Evolutionary conservation across 140 eudicot species (phyloP), one percentile per base, ranked within the genome.

Genomic region (Anethum foeniculum): DNA sequence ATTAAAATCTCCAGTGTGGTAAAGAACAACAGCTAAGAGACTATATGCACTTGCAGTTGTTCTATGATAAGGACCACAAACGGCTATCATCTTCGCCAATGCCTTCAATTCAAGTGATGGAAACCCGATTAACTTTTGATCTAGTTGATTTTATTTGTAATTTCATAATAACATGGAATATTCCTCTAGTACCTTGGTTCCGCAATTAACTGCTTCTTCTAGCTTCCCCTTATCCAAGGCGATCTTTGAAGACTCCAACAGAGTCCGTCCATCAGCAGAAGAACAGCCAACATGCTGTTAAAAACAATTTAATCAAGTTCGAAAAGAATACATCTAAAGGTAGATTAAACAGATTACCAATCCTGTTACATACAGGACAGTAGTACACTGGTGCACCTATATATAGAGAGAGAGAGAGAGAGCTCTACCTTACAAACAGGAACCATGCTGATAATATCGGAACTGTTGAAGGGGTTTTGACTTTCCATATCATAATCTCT

Each of bases 1-100:
- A 91, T 96, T 93, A 77, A 96, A 96, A 79, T 96, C 99, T 83
- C 99, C 98, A 38, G 99, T 96, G 89, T 96, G 99, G 86, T 96
- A 93, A 79, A 96, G 92, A 81, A 96, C 99, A 41, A 96, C 98
- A 38, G 98, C 99, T 54, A 96, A 90, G 85, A 96, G 98, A 77
- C 99, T 96, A 85, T 93, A 96, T 41, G 98, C 97, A 79, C 99
- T 86, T 6, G 99, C 99, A 72, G 98, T 96, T 74, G 90, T 88
- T 85, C 98, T 93, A 85, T 93, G 99, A 83, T 91, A 96, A 46
- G 98, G 99, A 76, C 99, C 99, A 81, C 99, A 93, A 30, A 96
- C 98, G 46, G 99, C 94, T 81, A 96, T 89, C 97, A 96, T 89
- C 87, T 96, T 96, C 69, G 97, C 91, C 82, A 95, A 88, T 77